Conservation (phyloP, 164 flowering plant species). For the Tetrastigma voinierianum region DNA sequence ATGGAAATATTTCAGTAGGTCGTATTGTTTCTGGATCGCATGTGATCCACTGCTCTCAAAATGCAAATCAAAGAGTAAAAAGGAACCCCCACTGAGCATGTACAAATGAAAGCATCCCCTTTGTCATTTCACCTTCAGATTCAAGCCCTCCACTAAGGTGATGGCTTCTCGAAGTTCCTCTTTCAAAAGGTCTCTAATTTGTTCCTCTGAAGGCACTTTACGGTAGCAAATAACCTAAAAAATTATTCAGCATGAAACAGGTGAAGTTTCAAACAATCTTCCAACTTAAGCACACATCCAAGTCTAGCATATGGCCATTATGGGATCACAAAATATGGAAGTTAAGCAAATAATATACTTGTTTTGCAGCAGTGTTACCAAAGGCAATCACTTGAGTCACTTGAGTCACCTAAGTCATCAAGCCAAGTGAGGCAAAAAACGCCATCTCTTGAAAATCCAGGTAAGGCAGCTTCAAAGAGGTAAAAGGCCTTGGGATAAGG, state of each 20-base stretch:
- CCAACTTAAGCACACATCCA: too few relatives aligned
- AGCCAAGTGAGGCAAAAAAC: too few relatives aligned
- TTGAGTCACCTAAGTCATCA: too few relatives aligned
- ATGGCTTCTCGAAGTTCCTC: constrained; percentile 77
- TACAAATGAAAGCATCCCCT: constrained; percentile 83
- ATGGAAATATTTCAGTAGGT: constrained; percentile 97
- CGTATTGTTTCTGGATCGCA: constrained; percentile 88
- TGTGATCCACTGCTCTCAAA: constrained; percentile 95
- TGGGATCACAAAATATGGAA: too few relatives aligned
- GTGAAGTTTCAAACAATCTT: background rate
- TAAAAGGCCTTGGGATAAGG: too few relatives aligned
- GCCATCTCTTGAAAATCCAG: too few relatives aligned
- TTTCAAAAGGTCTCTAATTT: constrained; percentile 83
- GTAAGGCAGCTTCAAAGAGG: too few relatives aligned
- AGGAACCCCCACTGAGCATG: constrained; percentile 99
- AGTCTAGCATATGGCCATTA: too few relatives aligned
- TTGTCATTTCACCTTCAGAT: constrained; percentile 78
- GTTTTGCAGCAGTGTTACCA: too few relatives aligned
- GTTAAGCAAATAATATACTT: too few relatives aligned
- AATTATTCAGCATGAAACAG: background rate
- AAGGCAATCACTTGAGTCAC: too few relatives aligned
- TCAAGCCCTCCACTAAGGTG: constrained; percentile 82
- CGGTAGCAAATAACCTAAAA: constrained; percentile 68
- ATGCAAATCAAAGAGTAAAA: constrained; percentile 87
- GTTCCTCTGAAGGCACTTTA: constrained; percentile 78